Base-by-base conservation (phyloP, 75 land plant genomes). In the Selaginella tamariscina region DNA sequence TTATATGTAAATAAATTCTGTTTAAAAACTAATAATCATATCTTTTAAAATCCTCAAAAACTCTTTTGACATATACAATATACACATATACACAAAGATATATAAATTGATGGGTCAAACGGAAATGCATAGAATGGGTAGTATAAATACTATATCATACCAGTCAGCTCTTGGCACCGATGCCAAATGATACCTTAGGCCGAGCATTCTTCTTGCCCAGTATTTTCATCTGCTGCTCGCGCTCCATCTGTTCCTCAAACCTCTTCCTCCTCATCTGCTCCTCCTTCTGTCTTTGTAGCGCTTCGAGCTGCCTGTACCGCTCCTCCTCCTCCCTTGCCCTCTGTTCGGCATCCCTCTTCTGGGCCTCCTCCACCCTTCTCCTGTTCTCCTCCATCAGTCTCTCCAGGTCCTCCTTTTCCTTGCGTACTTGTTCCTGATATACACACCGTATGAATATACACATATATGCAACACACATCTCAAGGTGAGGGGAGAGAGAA, bases 351-450 rank as follows among this genome's bases (percentile, higher is more conserved):
- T 80, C 92, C 67, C 78, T 77, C 68, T 83, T 87, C 71, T 91
- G 92, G 2, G 97, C 73, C 72, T 87, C 97, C 60, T 95, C 99
- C 15, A 87, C 78, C 56, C 75, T 85, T 44, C 81, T 73, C 55
- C 71, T 74, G 56, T 87, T 95, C 81, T 91, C 99, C 60, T 90
- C 99, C 8, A 90, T 75, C 89, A 85, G 81, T 60, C 69, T 82
- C 15, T 90, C 97, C 27, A 95, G 72, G 65, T 90, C 87, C 69
- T 88, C 99, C 72, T 82, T 91, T 73, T 88, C 92, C 56, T 59
- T 83, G 8, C 76, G 72, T 30, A 75, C 89, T 83, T 85, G 83
- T 64, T 95, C 99, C 99, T 95, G 71, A 15, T 29, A 32, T 44
- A 32, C 13, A 68, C n/a, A n/a, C n/a, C n/a, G n/a, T n/a, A n/a